Conservation (phyloP, 78 protist species). For the Guillardia theta region DNA sequence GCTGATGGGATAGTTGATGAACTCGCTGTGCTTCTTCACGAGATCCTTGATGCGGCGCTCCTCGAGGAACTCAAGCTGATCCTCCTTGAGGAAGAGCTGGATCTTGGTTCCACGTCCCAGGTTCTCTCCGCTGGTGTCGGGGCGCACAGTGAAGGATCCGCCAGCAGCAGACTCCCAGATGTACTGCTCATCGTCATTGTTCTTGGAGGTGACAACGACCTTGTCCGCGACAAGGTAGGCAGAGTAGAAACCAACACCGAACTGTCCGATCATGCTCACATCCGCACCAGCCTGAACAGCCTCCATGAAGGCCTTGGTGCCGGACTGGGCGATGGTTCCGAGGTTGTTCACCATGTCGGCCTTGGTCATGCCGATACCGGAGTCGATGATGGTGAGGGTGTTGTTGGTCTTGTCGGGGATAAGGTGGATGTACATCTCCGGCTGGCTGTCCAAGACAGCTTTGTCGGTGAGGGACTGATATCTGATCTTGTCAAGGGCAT, state of each 20-base stretch:
- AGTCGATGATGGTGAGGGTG: conserved; percentile 91
- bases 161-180: conserved; percentile 99
- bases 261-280: conserved; percentile 98
- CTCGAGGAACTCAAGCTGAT: conserved; percentile 95
- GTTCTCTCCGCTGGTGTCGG: conserved; percentile 66
- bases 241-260: conserved; percentile 99
- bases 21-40: conserved; percentile 99
- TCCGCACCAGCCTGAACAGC: conserved; percentile 95
- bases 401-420: conserved; percentile 91
- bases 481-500: conserved; percentile 92
- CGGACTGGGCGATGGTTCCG: conserved; percentile 99
- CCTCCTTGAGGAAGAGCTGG: conserved; percentile 95
- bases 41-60: conserved; percentile 93
- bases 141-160: conserved; percentile 93
- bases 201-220: conserved; percentile 95
- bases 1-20: conserved; percentile 97
- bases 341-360: conserved; percentile 96
- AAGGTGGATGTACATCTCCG: conserved; percentile 90
- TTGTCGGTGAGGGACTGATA: conserved; percentile 93
- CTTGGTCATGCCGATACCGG: conserved; percentile 99
- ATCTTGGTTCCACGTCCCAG: conserved; percentile 97
- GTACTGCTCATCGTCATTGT: conserved; percentile 60
- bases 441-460: conserved; percentile 78
- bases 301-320: conserved; percentile 98
- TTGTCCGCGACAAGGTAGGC: conserved; percentile 98